A percentile compares a stretch with the other conserved stretches of the same genome.
Conservation (phyloP, 2,329 filamentous ascomycete species). For the Coniella vitis region DNA sequence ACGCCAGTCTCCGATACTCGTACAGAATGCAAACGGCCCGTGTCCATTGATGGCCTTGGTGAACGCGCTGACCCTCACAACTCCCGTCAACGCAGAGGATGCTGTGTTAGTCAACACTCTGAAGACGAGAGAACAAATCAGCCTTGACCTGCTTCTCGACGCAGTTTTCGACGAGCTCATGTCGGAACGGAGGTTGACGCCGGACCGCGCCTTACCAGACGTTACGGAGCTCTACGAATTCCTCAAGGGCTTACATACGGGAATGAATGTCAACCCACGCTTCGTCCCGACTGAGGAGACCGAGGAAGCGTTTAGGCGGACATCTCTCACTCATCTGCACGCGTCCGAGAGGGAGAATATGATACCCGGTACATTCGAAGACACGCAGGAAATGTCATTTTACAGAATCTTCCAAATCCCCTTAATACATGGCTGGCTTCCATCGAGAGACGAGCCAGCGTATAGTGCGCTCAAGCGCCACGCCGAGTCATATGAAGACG, state of each 20-base stretch:
- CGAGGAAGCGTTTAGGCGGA: slow-evolving; percentile 41
- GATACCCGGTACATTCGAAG: slow-evolving; percentile 71
- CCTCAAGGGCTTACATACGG: slow-evolving; percentile 80
- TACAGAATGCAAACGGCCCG: slow-evolving; percentile 91
- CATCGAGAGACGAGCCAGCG: slow-evolving; percentile 57
- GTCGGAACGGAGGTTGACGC: slow-evolving; percentile 60
- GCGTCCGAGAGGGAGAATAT: slow-evolving; percentile 40
- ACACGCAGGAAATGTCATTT: slow-evolving; percentile 80
- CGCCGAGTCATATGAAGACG: slow-evolving; percentile 83
- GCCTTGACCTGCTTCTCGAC: slow-evolving; percentile 75
- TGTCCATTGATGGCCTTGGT: slow-evolving; percentile 90
- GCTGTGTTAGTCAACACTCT: slow-evolving; percentile 74
- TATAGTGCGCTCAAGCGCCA: slow-evolving; percentile 65
- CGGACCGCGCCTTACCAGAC: slow-evolving; percentile 66
- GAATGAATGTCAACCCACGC: slow-evolving; percentile 95
- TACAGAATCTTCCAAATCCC: slow-evolving; percentile 87
- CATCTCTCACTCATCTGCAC: slow-evolving; percentile 45
- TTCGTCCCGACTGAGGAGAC: slow-evolving; percentile 58
- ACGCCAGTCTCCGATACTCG: slow-evolving; percentile 75
- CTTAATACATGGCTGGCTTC: slow-evolving; percentile 89
- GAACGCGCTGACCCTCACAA: slow-evolving; percentile 83
- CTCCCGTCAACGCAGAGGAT: slow-evolving; percentile 52
- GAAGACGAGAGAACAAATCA: slow-evolving; percentile 77
- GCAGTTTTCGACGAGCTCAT: slow-evolving; percentile 92
- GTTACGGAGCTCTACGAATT: slow-evolving; percentile 84